Conservation (phyloP, 2,329 filamentous ascomycete species). For the Ceratocystis papillata region DNA sequence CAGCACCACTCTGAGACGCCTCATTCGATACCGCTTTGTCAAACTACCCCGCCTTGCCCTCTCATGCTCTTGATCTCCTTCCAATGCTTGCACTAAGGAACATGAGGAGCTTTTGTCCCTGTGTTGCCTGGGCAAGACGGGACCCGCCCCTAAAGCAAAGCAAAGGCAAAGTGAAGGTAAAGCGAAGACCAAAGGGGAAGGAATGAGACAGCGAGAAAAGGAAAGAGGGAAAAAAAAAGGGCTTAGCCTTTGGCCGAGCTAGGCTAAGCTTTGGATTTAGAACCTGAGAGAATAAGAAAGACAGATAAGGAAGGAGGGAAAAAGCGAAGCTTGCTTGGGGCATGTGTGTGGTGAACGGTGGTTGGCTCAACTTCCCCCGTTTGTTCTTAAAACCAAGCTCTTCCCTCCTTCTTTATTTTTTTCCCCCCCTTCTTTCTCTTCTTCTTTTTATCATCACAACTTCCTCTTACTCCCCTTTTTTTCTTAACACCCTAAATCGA, state of each 20-base stretch:
- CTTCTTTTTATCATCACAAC: constrained; percentile 2
- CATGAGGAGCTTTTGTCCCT: constrained; percentile 11
- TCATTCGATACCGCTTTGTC: constrained; percentile 14
- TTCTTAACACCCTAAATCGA: constrained; percentile 13
- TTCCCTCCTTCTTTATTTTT: constrained; percentile 14
- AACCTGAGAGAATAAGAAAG: constrained; percentile 11
- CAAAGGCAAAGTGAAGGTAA: too few relatives aligned
- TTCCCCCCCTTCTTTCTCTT: constrained; percentile 10
- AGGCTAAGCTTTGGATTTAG: constrained; percentile 2
- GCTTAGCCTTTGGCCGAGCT: not conserved
- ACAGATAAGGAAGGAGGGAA: constrained; percentile 7
- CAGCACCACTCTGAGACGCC: constrained; percentile 17
- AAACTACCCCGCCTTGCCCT: constrained; percentile 14
- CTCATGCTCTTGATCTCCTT: constrained; percentile 2
- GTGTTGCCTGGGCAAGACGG: not conserved
- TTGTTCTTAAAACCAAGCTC: constrained; percentile 16
- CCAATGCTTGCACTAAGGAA: not conserved
- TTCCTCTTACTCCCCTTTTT: constrained; percentile 7
- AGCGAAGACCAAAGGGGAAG: not conserved
- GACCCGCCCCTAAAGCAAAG: too few relatives aligned
- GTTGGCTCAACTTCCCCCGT: constrained; percentile 4
- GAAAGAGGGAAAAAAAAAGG: not conserved
- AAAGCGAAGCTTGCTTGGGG: not conserved
- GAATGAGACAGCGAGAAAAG: not conserved
- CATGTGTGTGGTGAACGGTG: not conserved